A percentile compares a stretch with the other conserved stretches of the same genome.
These are phyloP conservation scores for Candida methanosorbosa DNA, from an alignment of 805 yeast genomes.

Conservation along the genomic window DNA sequence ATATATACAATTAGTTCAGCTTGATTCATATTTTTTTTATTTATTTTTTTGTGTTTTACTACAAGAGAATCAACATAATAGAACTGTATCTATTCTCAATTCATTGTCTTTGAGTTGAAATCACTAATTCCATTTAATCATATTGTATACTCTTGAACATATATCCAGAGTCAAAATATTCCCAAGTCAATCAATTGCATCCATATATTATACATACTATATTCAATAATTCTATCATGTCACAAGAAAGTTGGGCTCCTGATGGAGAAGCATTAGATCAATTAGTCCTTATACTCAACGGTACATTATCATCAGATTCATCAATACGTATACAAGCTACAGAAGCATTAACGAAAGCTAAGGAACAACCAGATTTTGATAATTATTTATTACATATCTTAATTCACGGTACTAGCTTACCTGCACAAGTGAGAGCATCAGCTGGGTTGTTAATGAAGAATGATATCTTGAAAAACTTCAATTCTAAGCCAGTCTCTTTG, in stretches of 20 bases:
- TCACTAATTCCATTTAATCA: no score
- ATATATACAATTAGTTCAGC: no score
- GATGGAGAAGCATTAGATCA: slow-evolving; percentile 54
- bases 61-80: no score
- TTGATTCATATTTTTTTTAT: no score
- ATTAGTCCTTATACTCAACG: slow-evolving; percentile 55
- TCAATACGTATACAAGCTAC: slow-evolving; percentile 57
- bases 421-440: slow-evolving; percentile 66
- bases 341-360: slow-evolving; percentile 62
- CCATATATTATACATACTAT: no score
- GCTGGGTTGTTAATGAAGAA: slow-evolving; percentile 86
- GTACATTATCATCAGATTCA: slow-evolving; percentile 58
- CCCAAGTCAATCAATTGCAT: no score
- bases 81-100: no score
- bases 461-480: slow-evolving; percentile 38
- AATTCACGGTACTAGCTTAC: slow-evolving; percentile 39
- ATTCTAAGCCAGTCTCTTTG: slow-evolving; percentile 18
- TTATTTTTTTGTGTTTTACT: no score
- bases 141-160: no score
- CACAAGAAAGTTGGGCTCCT: slow-evolving; percentile 47
- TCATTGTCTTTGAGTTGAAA: no score
- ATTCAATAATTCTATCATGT: not conserved
- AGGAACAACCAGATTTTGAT: slow-evolving; percentile 65
- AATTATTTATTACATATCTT: slow-evolving; percentile 71
- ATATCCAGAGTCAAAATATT: no score